Evolutionary conservation across 2,329 filamentous ascomycete species (phyloP).

Genomic region (Trichoderma sp.): DNA sequence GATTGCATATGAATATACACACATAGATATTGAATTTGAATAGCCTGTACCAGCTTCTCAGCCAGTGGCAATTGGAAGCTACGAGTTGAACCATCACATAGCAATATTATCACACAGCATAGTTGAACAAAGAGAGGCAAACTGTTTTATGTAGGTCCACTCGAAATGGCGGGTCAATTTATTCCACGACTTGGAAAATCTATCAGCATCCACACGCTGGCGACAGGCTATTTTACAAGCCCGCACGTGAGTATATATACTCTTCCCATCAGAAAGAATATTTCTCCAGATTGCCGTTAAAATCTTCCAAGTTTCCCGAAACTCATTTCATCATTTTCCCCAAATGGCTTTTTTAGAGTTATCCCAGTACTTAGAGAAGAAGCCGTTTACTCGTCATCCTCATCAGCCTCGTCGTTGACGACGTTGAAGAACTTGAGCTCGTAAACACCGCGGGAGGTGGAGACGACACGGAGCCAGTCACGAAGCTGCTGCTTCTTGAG

Average conservation of each 20-base stretch:
- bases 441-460: slow-evolving; percentile 97
- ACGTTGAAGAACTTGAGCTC: slow-evolving; percentile 99
- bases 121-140: background rate
- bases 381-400: slow-evolving; percentile 89
- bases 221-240: background rate
- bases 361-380: background rate
- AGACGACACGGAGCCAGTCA: slow-evolving; percentile 99
- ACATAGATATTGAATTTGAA: background rate
- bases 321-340: slow-evolving; percentile 12
- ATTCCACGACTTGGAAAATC: slow-evolving; percentile 23
- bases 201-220: slow-evolving; percentile 13
- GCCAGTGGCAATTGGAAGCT: background rate
- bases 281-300: background rate
- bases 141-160: slow-evolving; percentile 7
- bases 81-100: background rate
- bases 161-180: slow-evolving; percentile 40
- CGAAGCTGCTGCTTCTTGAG: slow-evolving; percentile 99
- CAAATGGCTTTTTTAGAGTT: background rate
- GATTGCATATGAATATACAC: background rate
- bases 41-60: background rate
- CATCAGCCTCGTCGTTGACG: slow-evolving; percentile 95
- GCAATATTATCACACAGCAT: background rate
- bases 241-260: slow-evolving; percentile 10
- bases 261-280: background rate
- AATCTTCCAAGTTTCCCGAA: background rate